Conservation (phyloP, 2,329 filamentous ascomycete genomes). For the Clonostachys sp. region DNA sequence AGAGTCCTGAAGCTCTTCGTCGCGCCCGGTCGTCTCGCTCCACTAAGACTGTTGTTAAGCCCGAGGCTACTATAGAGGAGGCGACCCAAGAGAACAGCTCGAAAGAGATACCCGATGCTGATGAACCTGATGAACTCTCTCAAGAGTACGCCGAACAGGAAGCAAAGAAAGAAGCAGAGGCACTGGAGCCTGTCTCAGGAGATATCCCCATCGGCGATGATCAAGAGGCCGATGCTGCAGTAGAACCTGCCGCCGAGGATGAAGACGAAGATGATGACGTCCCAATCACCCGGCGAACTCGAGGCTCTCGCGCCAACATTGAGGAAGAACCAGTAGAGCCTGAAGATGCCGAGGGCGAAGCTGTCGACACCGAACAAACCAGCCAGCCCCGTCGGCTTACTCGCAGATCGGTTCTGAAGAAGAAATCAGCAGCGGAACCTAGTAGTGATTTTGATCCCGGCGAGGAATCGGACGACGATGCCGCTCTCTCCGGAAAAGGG, state of each 20-base stretch:
- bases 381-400: constrained; percentile 38
- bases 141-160: constrained; percentile 18
- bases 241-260: constrained; percentile 16
- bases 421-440: constrained; percentile 43
- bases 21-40: constrained; percentile 42
- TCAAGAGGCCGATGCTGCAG: constrained; percentile 15
- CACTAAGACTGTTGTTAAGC: constrained; percentile 44
- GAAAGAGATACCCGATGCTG: constrained; percentile 23
- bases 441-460: constrained; percentile 60
- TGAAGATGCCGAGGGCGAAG: constrained; percentile 18
- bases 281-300: constrained; percentile 40
- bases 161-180: constrained; percentile 19
- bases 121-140: constrained; percentile 30
- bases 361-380: constrained; percentile 18
- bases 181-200: constrained; percentile 14
- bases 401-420: constrained; percentile 31
- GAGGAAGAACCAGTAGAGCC: constrained; percentile 11
- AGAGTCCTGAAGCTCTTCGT: constrained; percentile 47
- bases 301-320: constrained; percentile 23
- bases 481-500: constrained; percentile 34
- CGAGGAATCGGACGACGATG: constrained; percentile 53
- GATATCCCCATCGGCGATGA: constrained; percentile 22
- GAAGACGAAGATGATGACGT: constrained; percentile 39
- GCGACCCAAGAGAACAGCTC: constrained; percentile 47
- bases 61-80: constrained; percentile 41